These are phyloP conservation scores for Leishmania guyanensis DNA, from an alignment of 208 protist genomes.

Conservation along the genomic window DNA sequence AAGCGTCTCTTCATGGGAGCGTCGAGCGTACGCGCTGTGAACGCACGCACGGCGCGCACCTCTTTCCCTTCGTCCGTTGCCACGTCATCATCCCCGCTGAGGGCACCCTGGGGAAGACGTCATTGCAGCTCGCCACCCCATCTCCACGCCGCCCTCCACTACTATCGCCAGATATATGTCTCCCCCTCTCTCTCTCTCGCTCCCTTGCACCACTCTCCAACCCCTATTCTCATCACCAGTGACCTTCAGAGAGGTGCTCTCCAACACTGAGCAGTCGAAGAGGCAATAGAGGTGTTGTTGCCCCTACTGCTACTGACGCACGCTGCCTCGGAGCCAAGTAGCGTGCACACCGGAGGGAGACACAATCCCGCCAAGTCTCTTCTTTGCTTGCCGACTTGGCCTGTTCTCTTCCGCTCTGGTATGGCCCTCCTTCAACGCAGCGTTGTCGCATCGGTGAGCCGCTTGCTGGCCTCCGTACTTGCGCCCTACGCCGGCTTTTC, in stretches of 20 bases:
- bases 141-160: neutral
- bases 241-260: neutral
- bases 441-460: neutral
- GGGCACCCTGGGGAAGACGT: neutral
- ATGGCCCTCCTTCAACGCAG: neutral
- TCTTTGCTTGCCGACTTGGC: neutral
- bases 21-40: neutral
- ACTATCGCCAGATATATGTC: neutral
- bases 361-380: neutral
- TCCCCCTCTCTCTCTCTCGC: too few species aligned
- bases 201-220: neutral
- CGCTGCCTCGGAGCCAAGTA: neutral
- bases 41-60: neutral
- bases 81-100: neutral
- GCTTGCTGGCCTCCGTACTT: neutral
- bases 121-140: neutral
- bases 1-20: neutral
- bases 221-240: neutral
- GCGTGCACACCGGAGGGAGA: too few species aligned
- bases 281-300: neutral
- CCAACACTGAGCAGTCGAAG: neutral
- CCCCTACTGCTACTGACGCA: neutral
- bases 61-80: neutral
- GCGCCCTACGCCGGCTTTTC: constrained; percentile 15
- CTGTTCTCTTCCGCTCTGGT: neutral